phyloP scores from a whole-genome alignment of 768 basidiomycete genomes.

The Sporobolomyces phaffii region DNA sequence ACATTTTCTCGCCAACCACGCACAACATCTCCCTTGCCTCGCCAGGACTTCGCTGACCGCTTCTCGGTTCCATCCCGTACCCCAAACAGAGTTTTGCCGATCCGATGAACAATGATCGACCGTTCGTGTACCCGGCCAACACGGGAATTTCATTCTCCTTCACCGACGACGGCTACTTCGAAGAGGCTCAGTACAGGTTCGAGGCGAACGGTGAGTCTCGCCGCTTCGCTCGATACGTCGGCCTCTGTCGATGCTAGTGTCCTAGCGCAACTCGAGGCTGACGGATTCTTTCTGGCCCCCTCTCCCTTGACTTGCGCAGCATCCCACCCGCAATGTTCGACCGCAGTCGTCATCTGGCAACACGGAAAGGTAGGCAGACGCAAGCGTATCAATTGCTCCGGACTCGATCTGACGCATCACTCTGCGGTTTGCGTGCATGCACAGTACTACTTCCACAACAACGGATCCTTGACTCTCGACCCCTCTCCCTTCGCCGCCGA shows the following conservation, averaged over 20 bases:
- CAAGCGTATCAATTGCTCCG: too few relatives aligned
- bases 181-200: slow-evolving; percentile 86
- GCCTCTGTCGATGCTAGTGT: too few relatives aligned
- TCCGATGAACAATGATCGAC: slow-evolving; percentile 63
- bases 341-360: slow-evolving; percentile 78
- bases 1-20: not conserved
- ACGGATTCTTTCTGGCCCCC: too few relatives aligned
- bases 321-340: slow-evolving; percentile 77
- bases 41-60: not conserved
- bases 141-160: slow-evolving; percentile 62
- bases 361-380: slow-evolving; percentile 74
- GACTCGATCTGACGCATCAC: too few relatives aligned
- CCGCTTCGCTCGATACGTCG: not conserved
- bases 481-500: slow-evolving; percentile 66
- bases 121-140: slow-evolving; percentile 72
- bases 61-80: too few relatives aligned
- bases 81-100: slow-evolving; percentile 68
- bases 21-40: too few relatives aligned
- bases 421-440: too few relatives aligned
- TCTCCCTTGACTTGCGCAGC: slow-evolving; percentile 50
- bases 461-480: slow-evolving; percentile 65
- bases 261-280: too few relatives aligned
- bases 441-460: slow-evolving; percentile 56
- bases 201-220: slow-evolving; percentile 63
- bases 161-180: slow-evolving; percentile 69